Evolutionary conservation across 164 flowering plant genomes (phyloP), one percentile per base, ranked within the genome.

Genomic region (grape (Vitis vinifera)): DNA sequence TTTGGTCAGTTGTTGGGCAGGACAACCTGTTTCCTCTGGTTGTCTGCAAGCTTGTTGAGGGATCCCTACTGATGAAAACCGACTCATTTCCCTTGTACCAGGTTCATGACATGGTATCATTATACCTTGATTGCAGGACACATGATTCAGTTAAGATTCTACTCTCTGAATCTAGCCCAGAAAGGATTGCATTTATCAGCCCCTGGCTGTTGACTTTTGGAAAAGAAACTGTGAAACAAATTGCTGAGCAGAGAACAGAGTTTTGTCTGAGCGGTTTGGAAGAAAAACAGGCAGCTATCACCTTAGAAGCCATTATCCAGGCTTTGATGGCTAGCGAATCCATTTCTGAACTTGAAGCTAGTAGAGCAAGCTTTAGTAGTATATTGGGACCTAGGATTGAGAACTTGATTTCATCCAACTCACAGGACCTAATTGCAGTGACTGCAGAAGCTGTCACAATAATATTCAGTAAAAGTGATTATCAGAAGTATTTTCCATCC

Each of bases 151-250:
- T 78, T n/a, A 44, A 78, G 51, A 73, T 69, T 17, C 71, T 84
- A 53, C 37, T 84, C 23, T 50, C 55, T 51, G 70, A 76, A 50
- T 66, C 80, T 12, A 37, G 63, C 37, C 61, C 67, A 17, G 83
- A 76, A 74, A 70, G 50, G 17, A 63, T 71, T 55, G 83, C 85
- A 50, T 74, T 73, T 9, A 62, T 78, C 31, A 58, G 78, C 66
- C 87, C 87, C 17, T 84, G 87, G 85, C 79, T 84, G 37, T 76
- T 79, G 13, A 71, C 74, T 66, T 84, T 84, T 44, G 87, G 85
- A 51, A 81, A 81, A 61, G 83, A 79, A 52, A 70, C 59, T 9
- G 67, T 81, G 15, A 76, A 70, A 69, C 55, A 15, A 2, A 31
- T 75, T 47, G 73, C 80, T 11, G 79, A 81, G 69, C 67, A 79